Evolutionary conservation across 768 basidiomycete genomes (phyloP).

Genomic region (Baorangia bicolor): DNA sequence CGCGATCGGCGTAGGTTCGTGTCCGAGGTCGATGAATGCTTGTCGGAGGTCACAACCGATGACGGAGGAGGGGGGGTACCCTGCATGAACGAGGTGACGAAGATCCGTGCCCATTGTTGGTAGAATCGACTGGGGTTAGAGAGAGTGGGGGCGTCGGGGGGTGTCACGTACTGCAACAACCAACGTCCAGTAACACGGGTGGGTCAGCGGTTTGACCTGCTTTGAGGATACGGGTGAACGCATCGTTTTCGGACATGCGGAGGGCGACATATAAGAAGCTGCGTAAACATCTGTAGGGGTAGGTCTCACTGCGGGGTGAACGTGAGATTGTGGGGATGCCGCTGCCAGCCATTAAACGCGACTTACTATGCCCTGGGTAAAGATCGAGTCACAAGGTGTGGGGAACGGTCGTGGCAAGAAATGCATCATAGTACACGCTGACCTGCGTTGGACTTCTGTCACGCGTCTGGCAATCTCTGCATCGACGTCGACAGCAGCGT

Average conservation of each 20-base stretch:
- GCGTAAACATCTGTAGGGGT: neutral
- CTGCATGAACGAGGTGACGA: neutral
- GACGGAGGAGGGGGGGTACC: neutral
- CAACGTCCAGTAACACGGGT: constrained; percentile 3
- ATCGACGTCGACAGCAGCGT: neutral
- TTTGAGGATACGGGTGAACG: neutral
- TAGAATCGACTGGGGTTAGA: too few species aligned
- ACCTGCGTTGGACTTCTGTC: neutral
- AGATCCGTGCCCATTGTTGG: constrained; percentile 10
- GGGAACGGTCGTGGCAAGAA: too few species aligned
- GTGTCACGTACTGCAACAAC: constrained; percentile 9
- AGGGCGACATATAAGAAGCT: neutral
- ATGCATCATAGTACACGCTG: too few species aligned
- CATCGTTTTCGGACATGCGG: constrained; percentile 1
- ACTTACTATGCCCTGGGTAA: constrained; percentile 1
- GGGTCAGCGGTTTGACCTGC: neutral
- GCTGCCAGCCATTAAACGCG: neutral
- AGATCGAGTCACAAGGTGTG: neutral
- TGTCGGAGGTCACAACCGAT: constrained; percentile 3
- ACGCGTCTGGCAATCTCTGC: neutral
- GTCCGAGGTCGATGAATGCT: constrained; percentile 1
- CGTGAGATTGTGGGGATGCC: too few species aligned
- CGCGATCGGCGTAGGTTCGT: neutral
- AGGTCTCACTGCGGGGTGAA: neutral
- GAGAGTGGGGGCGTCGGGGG: too few species aligned